Evolutionary conservation across 225 moss, liverwort and hornwort species (phyloP), one percentile per base, ranked within the genome.

Genomic region (Sphagnum contortum): DNA sequence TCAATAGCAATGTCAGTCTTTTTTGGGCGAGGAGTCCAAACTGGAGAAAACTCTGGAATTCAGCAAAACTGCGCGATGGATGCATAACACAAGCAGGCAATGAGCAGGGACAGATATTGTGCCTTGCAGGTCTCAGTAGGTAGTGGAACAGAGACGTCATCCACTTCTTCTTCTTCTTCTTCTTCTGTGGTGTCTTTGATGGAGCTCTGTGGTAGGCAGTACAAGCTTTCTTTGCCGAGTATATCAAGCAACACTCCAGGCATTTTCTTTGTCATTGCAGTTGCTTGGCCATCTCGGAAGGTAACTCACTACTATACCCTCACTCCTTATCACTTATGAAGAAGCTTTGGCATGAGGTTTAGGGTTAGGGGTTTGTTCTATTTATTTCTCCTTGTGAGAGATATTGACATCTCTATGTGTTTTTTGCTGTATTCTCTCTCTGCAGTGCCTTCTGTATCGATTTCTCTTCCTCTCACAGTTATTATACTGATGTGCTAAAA

Each of bases 251-350:
- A 62, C 3, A 48, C 71, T 14, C 68, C 60, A 68, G 94, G 94
- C 65, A 80, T 77, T 44, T 65, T 75, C 65, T 79, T 84, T 61
- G 74, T 78, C 45, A 73, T 95, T 63, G 86, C 89, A 50, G 68
- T 81, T 70, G 91, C 82, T 66, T 95, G 94, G 94, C 94, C 94
- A 8, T 95, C 89, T 65, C 85, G 82, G 62, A 88, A 95, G 94
- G 94, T 95, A 59, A 64, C 9, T 52, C 29, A 29, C 29, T 29
- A 29, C 29, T 29, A 1, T 29, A 29, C 29, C 29, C 29, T 29
- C 29, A 29, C 29, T 29, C 29, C 29, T 29, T 29, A 29, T 29
- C 29, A 29, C 29, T 0, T 29, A 29, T 29, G 29, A 29, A 29
- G 29, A 29, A 29, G 29, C 29, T 29, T 29, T 29, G 29, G 29